Evolutionary conservation across 805 yeast species (phyloP).

Genomic region (Yamadazyma tumulicola): DNA sequence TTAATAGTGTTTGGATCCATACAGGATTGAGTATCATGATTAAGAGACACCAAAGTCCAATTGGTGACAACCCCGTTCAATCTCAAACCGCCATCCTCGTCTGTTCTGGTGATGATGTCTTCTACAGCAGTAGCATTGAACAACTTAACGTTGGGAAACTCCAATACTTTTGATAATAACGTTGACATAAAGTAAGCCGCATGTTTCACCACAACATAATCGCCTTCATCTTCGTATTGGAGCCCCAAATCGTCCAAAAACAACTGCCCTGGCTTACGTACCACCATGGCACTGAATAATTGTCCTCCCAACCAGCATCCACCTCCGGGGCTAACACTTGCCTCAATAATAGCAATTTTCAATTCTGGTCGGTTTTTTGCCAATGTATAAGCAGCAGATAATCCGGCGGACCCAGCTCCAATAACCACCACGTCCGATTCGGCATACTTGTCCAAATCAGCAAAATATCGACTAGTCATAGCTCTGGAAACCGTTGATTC

Average conservation of each 20-base stretch:
- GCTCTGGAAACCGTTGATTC: constrained; percentile 80
- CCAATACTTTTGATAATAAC: constrained; percentile 61
- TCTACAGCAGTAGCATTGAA: constrained; percentile 81
- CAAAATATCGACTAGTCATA: constrained; percentile 71
- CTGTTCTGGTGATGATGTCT: constrained; percentile 68
- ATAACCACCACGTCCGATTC: constrained; percentile 72
- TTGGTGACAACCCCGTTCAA: constrained; percentile 80
- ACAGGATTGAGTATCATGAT: constrained; percentile 73
- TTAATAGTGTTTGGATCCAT: constrained; percentile 83
- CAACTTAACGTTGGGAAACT: constrained; percentile 70
- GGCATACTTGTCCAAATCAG: constrained; percentile 68
- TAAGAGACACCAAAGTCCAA: constrained; percentile 76
- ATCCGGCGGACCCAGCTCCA: constrained; percentile 78
- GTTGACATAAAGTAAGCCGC: constrained; percentile 77
- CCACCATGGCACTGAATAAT: constrained; percentile 71
- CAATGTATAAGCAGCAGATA: constrained; percentile 70
- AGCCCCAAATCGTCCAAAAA: constrained; percentile 63
- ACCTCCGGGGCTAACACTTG: constrained; percentile 75
- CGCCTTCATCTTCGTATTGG: constrained; percentile 75
- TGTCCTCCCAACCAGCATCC: constrained; percentile 81
- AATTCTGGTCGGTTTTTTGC: constrained; percentile 74
- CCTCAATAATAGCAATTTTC: constrained; percentile 70
- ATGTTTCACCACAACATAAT: constrained; percentile 75
- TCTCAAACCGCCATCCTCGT: constrained; percentile 50
- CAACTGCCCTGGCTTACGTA: constrained; percentile 74